Evolutionary conservation across 1,284 basidiomycete species (phyloP).

Genomic region (Moniliophthora roreri): DNA sequence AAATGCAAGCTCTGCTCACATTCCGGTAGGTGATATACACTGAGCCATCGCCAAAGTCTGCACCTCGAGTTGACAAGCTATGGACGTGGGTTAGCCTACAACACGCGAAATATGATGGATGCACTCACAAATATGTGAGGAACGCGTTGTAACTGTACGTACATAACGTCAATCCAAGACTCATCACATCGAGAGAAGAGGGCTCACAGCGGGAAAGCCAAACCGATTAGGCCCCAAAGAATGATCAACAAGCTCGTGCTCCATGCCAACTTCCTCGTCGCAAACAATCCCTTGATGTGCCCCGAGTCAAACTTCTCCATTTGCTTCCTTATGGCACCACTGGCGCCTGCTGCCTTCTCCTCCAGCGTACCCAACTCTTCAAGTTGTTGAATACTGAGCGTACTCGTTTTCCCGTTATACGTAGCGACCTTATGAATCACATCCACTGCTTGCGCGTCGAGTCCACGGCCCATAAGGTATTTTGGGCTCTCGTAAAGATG

Average conservation of each 20-base stretch:
- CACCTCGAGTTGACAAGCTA: conserved; percentile 59
- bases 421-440: conserved; percentile 69
- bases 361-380: conserved; percentile 12
- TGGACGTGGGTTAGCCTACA: background rate
- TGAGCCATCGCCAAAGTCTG: conserved; percentile 63
- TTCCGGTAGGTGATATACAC: conserved; percentile 69
- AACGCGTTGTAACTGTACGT: conserved; percentile 56
- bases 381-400: conserved; percentile 50
- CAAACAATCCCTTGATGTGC: conserved; percentile 61
- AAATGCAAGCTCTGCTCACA: conserved; percentile 32
- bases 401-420: conserved; percentile 57
- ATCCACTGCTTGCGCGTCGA: conserved; percentile 69
- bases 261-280: conserved; percentile 59
- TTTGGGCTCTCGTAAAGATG: conserved; percentile 75
- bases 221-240: conserved; percentile 73
- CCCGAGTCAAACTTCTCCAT: conserved; percentile 42
- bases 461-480: conserved; percentile 73
- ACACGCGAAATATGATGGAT: background rate
- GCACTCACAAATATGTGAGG: conserved; percentile 61
- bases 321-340: conserved; percentile 36
- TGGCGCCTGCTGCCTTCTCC: conserved; percentile 24
- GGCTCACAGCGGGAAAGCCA: conserved; percentile 64
- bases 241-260: conserved; percentile 61
- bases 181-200: background rate
- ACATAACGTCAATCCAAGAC: background rate